These are phyloP conservation scores for Dipteronia dyeriana DNA, from an alignment of 345 rosid genomes.

Conservation along the genomic window DNA sequence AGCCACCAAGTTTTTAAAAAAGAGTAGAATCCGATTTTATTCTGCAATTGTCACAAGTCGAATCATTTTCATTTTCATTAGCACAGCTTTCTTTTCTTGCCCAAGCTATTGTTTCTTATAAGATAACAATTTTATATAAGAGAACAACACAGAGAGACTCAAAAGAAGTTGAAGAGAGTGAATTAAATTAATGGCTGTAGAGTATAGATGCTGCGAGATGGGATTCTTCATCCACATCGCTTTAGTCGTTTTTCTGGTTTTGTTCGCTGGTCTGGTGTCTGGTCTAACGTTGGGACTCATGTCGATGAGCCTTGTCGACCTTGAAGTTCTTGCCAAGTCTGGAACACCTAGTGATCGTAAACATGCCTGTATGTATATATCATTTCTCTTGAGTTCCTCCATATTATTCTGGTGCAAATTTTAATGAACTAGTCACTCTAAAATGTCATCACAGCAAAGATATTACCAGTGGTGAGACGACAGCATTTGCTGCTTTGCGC, in stretches of 20 bases:
- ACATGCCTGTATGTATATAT: conserved; percentile 44
- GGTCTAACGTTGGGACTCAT: conserved; percentile 74
- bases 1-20: neutral
- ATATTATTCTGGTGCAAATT: neutral
- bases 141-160: too few relatives aligned
- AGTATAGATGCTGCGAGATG: conserved; percentile 49
- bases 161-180: neutral
- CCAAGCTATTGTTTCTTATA: neutral
- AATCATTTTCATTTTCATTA: neutral
- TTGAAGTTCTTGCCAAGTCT: conserved; percentile 67
- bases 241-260: conserved; percentile 36
- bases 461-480: conserved; percentile 59
- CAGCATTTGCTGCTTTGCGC: conserved; percentile 72
- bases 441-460: conserved; percentile 39
- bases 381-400: neutral
- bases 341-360: conserved; percentile 53
- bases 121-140: neutral
- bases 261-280: conserved; percentile 73
- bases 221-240: conserved; percentile 42
- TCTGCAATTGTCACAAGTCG: neutral
- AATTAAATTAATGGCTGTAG: conserved; percentile 41
- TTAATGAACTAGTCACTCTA: neutral
- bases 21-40: conserved; percentile 10
- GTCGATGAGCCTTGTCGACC: conserved; percentile 77
- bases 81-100: neutral